A percentile compares a stretch with the other conserved stretches of the same genome.
Evolutionary conservation across 106 monocot species (phyloP).

Genomic region (Iris macrosiphon): DNA sequence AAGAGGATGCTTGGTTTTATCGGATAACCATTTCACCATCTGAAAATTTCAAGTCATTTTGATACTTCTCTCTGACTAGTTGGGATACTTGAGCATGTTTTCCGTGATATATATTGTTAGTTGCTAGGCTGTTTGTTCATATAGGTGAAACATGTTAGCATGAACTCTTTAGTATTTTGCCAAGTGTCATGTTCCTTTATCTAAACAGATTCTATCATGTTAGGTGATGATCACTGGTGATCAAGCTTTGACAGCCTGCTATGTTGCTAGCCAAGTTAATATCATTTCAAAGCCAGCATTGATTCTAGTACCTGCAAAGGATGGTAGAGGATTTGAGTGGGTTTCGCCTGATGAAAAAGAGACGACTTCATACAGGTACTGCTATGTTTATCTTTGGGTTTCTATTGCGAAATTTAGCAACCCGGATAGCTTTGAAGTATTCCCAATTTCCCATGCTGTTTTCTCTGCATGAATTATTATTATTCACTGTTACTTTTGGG

Average conservation of each 20-base stretch:
- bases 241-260: slow-evolving; percentile 96
- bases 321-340: slow-evolving; percentile 59
- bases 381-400: too few species aligned
- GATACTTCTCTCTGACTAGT: too few species aligned
- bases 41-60: too few species aligned
- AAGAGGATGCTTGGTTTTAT: neutral
- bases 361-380: slow-evolving; percentile 53
- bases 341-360: slow-evolving; percentile 92
- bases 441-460: too few species aligned
- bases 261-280: slow-evolving; percentile 94
- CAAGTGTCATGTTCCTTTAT: neutral
- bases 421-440: too few species aligned
- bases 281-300: slow-evolving; percentile 87
- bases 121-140: too few species aligned
- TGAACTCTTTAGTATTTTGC: neutral
- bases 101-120: too few species aligned
- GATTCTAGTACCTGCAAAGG: slow-evolving; percentile 49
- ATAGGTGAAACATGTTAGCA: too few species aligned
- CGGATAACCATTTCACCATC: too few species aligned
- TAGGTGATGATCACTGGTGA: slow-evolving; percentile 99
- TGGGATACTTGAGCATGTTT: too few species aligned
- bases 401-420: too few species aligned
- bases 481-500: neutral
- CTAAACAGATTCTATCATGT: slow-evolving; percentile 2
- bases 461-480: neutral